phyloP scores from a whole-genome alignment of 495 filamentous ascomycete genomes.

The Penicillium atrosanguineum region DNA sequence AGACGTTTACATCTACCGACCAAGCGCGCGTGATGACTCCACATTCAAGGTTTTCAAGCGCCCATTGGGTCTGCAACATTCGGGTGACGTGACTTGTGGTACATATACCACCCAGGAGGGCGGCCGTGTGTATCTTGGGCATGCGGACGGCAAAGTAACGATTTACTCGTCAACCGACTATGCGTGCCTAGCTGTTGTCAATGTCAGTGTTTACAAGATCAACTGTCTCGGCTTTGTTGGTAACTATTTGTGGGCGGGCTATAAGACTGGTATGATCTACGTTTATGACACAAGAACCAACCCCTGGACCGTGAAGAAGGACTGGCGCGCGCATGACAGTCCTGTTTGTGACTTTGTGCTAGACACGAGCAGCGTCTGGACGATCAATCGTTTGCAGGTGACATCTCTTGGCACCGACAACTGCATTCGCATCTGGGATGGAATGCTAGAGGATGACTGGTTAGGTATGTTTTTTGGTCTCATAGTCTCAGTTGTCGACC shows the following conservation, averaged over 20 bases:
- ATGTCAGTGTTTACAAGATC: slow-evolving; percentile 91
- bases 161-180: slow-evolving; percentile 79
- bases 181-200: slow-evolving; percentile 71
- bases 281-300: slow-evolving; percentile 81
- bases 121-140: slow-evolving; percentile 84
- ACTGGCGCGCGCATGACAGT: slow-evolving; percentile 87
- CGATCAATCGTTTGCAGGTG: slow-evolving; percentile 79
- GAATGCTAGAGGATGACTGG: slow-evolving; percentile 91
- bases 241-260: slow-evolving; percentile 86
- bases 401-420: slow-evolving; percentile 89
- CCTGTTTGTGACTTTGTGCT: slow-evolving; percentile 73
- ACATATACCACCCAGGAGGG: slow-evolving; percentile 70
- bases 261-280: slow-evolving; percentile 92
- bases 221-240: slow-evolving; percentile 83
- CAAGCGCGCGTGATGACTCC: slow-evolving; percentile 60
- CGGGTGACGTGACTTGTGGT: slow-evolving; percentile 87
- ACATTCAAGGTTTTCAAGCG: slow-evolving; percentile 70
- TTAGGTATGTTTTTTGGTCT: slow-evolving; percentile 52
- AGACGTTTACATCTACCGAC: slow-evolving; percentile 80
- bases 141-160: slow-evolving; percentile 89
- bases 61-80: slow-evolving; percentile 62
- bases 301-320: slow-evolving; percentile 89
- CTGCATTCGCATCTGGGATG: slow-evolving; percentile 84
- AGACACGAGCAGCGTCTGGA: slow-evolving; percentile 83
- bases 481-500: not conserved